Evolutionary conservation across 345 rosid species (phyloP).

Genomic region (Odontarrhena argentea): DNA sequence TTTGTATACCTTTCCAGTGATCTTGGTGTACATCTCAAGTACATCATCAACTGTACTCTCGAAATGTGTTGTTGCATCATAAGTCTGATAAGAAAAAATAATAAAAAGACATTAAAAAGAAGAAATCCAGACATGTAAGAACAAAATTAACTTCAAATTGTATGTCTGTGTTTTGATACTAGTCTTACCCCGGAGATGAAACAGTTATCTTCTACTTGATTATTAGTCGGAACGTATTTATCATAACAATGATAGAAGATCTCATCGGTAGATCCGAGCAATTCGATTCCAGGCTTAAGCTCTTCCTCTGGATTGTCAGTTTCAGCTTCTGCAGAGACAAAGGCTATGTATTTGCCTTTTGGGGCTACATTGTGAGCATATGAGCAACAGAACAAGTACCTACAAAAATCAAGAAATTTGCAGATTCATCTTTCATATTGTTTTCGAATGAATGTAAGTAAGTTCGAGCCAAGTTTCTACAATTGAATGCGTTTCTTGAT

Average conservation of each 20-base stretch:
- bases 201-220: conserved; percentile 78
- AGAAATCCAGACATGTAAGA: conserved; percentile 20
- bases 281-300: conserved; percentile 83
- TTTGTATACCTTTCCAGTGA: conserved; percentile 77
- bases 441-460: background rate
- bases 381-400: conserved; percentile 88
- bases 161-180: background rate
- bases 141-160: background rate
- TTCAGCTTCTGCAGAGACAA: conserved; percentile 95
- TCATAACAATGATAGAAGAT: conserved; percentile 82
- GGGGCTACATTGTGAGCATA: conserved; percentile 95
- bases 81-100: conserved; percentile 48
- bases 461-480: conserved; percentile 4
- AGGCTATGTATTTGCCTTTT: conserved; percentile 91
- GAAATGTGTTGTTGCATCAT: conserved; percentile 87
- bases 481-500: conserved; percentile 1
- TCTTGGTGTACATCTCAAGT: conserved; percentile 69
- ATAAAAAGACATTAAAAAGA: background rate
- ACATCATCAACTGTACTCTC: conserved; percentile 80
- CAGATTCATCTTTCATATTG: background rate
- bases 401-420: conserved; percentile 15
- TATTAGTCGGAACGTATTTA: conserved; percentile 76
- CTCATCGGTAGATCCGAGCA: conserved; percentile 85
- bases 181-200: conserved; percentile 82
- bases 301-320: conserved; percentile 78